Evolutionary conservation across 2,329 filamentous ascomycete genomes (phyloP), one percentile per base, ranked within the genome.

Genomic region (Sordariomycetes sp.): DNA sequence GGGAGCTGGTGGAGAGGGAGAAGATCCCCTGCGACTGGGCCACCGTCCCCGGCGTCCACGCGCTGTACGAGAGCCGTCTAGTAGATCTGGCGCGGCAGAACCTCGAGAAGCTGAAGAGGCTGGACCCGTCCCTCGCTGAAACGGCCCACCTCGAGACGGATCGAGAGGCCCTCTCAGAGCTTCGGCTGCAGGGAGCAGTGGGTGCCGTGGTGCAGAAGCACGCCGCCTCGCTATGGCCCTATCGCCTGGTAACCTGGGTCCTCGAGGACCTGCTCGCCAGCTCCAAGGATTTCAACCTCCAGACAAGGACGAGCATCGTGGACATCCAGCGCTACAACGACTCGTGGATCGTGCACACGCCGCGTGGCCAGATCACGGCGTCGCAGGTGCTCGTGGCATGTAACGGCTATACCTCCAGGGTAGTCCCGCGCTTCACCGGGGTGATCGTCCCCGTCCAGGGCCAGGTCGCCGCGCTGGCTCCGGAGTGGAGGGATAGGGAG

Each of bases 371-470:
- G 50, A 78, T 95, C 58, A 68, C 68, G 0, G 77, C 90, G 1
- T 72, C 74, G 14, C 78, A 81, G 37, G 81, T 96, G 22, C 77
- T 96, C 20, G 79, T 96, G 18, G 87, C 89, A 4, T 93, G 88
- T 1, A 96, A 96, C 67, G 92, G 77, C 3, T 95, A 96, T 70
- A 92, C 90, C 0, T 89, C 89, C 1, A 79, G 85, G 60, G 76
- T 96, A 3, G 73, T 93, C 1, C 89, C 89, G 0, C 67, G 74
- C 37, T 86, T 93, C 64, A 76, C 80, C 10, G 82, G 85, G 62
- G 76, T 91, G 10, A 87, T 96, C 61, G 82, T 92, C 2, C 92
- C 92, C 0, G 85, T 88, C 2, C 78, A 88, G 25, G 90, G 89
- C 1, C 85, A 92, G 66, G 83, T 92, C 72, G 81, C 80, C 50